A percentile compares a stretch with the other conserved stretches of the same genome.
These are phyloP conservation scores for Moniliophthora roreri DNA, from an alignment of 1,284 basidiomycete species.

Conservation along the genomic window DNA sequence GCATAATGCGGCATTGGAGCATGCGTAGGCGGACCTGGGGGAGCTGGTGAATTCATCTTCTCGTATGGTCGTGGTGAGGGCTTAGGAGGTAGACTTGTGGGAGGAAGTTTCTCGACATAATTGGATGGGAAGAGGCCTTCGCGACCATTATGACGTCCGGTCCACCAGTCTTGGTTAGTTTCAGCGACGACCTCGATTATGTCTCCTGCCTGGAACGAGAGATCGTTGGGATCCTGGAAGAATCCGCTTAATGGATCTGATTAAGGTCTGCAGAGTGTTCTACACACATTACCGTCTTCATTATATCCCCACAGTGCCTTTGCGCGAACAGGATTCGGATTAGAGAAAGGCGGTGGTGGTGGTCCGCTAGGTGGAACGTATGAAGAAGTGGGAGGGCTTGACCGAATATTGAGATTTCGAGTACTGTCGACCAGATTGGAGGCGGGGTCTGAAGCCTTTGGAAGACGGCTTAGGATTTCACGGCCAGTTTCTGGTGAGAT, in stretches of 20 bases:
- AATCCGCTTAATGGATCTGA: constrained; percentile 10
- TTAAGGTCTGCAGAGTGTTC: constrained; percentile 8
- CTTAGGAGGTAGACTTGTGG: constrained; percentile 12
- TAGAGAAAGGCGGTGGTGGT: constrained; percentile 20
- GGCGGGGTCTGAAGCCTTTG: constrained; percentile 23
- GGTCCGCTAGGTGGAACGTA: constrained; percentile 22
- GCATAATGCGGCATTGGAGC: constrained; percentile 15
- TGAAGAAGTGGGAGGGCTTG: constrained; percentile 8
- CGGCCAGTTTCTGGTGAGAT: constrained; percentile 56
- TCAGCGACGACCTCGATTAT: constrained; percentile 55
- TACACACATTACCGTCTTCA: constrained; percentile 45
- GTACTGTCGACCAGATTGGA: constrained; percentile 24
- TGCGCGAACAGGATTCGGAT: constrained; percentile 35
- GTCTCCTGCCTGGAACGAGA: constrained; percentile 51
- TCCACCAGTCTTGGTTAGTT: constrained; percentile 62
- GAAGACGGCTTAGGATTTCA: constrained; percentile 54
- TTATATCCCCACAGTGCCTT: constrained; percentile 66
- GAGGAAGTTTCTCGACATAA: constrained; percentile 52
- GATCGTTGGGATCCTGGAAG: constrained; percentile 56
- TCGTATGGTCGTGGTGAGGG: constrained; percentile 17
- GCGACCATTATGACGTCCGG: constrained; percentile 45
- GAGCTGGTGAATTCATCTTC: constrained; percentile 3
- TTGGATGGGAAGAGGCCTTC: constrained; percentile 59
- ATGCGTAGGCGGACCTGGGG: constrained; percentile 19
- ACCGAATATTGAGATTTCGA: constrained; percentile 20